phyloP scores from a whole-genome alignment of 2,329 filamentous ascomycete species.

The Hypomyces rosellus region DNA sequence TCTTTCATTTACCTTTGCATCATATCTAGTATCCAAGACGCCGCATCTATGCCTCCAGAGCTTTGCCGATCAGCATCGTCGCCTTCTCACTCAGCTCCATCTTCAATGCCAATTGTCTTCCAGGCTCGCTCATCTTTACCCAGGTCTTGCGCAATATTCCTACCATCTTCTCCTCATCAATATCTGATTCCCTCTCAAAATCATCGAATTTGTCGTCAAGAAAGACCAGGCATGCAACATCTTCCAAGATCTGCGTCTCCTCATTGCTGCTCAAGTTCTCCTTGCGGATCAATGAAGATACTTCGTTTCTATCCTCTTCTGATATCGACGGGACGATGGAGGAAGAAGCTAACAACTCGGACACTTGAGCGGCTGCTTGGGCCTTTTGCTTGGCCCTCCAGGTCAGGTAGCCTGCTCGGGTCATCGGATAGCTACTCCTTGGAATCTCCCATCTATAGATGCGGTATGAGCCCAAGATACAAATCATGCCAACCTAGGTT shows the following conservation, averaged over 20 bases:
- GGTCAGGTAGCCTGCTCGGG: constrained; percentile 67
- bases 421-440: constrained; percentile 65
- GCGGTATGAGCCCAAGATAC: neutral
- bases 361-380: constrained; percentile 49
- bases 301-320: constrained; percentile 49
- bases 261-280: constrained; percentile 56
- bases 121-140: constrained; percentile 64
- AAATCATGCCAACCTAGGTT: neutral
- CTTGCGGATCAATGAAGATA: constrained; percentile 71
- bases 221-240: constrained; percentile 82
- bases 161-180: constrained; percentile 72
- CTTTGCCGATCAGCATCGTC: constrained; percentile 56
- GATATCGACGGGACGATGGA: constrained; percentile 32
- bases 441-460: constrained; percentile 68
- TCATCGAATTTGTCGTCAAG: constrained; percentile 79
- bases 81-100: constrained; percentile 60
- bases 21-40: no score
- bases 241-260: constrained; percentile 72
- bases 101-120: constrained; percentile 56
- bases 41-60: constrained; percentile 33
- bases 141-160: constrained; percentile 66
- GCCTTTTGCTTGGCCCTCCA: constrained; percentile 72
- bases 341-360: constrained; percentile 44
- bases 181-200: constrained; percentile 60
- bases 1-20: no score